Conservation (phyloP, 352 stramenopile species). For the Detonula confervacea region DNA sequence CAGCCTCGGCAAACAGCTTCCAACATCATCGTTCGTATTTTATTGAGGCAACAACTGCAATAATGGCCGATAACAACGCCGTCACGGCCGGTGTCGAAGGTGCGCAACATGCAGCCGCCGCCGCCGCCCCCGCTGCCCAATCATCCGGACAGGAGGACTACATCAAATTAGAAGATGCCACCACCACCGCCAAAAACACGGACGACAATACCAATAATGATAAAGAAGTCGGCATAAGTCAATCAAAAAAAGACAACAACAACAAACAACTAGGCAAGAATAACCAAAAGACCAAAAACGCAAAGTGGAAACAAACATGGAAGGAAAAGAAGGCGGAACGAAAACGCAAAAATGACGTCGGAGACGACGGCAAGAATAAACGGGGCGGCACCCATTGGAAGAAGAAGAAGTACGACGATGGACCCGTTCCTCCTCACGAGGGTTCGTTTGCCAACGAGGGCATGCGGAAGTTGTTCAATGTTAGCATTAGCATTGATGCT, state of each 20-base stretch:
- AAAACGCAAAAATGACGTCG: background rate
- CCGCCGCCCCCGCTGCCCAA: too few species aligned
- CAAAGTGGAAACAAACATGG: background rate
- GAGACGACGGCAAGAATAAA: slow-evolving; percentile 7
- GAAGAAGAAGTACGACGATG: slow-evolving; percentile 23
- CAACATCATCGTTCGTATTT: background rate
- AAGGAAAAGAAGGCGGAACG: background rate
- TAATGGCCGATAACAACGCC: background rate
- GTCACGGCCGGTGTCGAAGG: background rate
- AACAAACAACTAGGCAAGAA: background rate
- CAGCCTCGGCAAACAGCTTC: too few species aligned
- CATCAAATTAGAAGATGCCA: background rate
- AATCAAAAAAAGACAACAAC: background rate
- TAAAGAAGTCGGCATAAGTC: background rate
- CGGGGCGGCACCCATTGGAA: slow-evolving; percentile 7
- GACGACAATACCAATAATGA: background rate
- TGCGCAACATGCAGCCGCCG: too few species aligned
- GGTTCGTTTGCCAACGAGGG: slow-evolving; percentile 70
- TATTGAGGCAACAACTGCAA: background rate
- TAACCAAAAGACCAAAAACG: background rate
- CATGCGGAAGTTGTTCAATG: slow-evolving; percentile 61
- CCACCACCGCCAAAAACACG: background rate
- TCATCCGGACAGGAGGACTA: too few species aligned
- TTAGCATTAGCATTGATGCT: slow-evolving; percentile 41
- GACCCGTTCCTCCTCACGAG: slow-evolving; percentile 46